Percentiles rank a stretch among this genome's conserved stretches.
Evolutionary conservation across 2,329 filamentous ascomycete genomes (phyloP).

Genomic region (Drechmeria coniospora): DNA sequence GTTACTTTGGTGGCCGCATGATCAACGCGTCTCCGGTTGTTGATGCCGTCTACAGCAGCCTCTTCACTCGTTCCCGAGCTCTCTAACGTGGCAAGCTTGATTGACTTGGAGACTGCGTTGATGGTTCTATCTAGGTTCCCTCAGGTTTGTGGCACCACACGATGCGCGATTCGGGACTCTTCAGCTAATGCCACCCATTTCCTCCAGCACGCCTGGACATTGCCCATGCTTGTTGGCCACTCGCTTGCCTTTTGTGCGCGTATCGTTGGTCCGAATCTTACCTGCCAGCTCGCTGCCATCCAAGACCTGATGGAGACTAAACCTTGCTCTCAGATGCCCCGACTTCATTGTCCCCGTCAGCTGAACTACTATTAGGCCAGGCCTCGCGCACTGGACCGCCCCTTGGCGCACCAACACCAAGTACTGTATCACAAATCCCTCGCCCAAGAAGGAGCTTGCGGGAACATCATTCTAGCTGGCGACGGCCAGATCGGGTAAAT

Average conservation of each 20-base stretch:
- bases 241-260: not conserved
- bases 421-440: no score
- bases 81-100: constrained; percentile 49
- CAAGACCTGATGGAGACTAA: constrained; percentile 1
- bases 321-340: constrained; percentile 4
- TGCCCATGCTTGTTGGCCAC: not conserved
- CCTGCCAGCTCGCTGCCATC: no score
- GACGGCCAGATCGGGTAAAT: no score
- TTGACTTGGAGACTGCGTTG: constrained; percentile 16
- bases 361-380: constrained; percentile 5
- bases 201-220: not conserved
- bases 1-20: constrained; percentile 84
- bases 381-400: no score
- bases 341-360: constrained; percentile 3
- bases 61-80: constrained; percentile 76
- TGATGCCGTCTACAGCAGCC: constrained; percentile 95
- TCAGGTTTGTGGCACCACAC: constrained; percentile 20
- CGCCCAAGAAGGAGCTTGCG: no score
- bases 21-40: constrained; percentile 93
- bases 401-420: no score
- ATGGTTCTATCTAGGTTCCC: constrained; percentile 30
- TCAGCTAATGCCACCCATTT: not conserved
- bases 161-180: not conserved
- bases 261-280: constrained; percentile 4
- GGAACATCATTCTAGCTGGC: no score